Percentiles rank a stretch among this genome's conserved stretches.
These are phyloP conservation scores for Claviceps sp. DNA, from an alignment of 2,329 filamentous ascomycete genomes.

Conservation along the genomic window DNA sequence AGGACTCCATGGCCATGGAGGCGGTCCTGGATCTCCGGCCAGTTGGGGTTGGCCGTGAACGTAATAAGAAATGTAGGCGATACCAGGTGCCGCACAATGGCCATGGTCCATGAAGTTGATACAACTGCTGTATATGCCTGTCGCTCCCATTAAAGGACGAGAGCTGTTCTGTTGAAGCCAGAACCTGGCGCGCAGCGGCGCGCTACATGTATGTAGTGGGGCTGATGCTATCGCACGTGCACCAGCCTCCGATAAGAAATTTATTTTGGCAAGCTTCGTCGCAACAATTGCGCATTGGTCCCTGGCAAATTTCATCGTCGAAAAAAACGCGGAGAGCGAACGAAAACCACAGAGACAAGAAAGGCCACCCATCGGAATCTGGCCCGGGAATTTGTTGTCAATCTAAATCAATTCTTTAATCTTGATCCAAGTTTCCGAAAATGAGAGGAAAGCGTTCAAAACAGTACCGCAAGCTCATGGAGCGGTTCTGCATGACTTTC, in stretches of 20 bases:
- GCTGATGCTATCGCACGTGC: slow-evolving; percentile 23
- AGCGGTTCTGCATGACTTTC: slow-evolving; percentile 76
- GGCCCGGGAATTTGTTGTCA: background rate
- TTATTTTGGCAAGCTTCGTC: slow-evolving; percentile 17
- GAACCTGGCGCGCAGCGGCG: too few species aligned
- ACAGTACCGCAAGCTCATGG: slow-evolving; percentile 71
- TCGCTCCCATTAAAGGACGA: too few species aligned
- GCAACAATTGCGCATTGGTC: background rate
- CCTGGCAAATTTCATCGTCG: background rate
- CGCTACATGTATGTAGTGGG: background rate
- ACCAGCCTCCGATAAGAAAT: slow-evolving; percentile 23
- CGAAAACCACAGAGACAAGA: background rate
- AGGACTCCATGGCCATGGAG: too few species aligned
- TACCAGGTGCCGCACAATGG: too few species aligned
- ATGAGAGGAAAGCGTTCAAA: slow-evolving; percentile 41
- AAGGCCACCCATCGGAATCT: too few species aligned
- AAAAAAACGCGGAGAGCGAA: background rate
- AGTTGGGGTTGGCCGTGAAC: too few species aligned
- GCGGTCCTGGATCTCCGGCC: too few species aligned
- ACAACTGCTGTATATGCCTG: too few species aligned
- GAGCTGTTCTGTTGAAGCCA: too few species aligned
- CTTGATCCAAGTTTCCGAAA: background rate
- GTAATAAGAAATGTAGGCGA: too few species aligned
- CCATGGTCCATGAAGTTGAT: too few species aligned
- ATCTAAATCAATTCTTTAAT: too few species aligned